Percentiles rank a stretch among this genome's conserved stretches.
Evolutionary conservation across 805 yeast genomes (phyloP).

Genomic region (Saccharomycopsis babjevae): DNA sequence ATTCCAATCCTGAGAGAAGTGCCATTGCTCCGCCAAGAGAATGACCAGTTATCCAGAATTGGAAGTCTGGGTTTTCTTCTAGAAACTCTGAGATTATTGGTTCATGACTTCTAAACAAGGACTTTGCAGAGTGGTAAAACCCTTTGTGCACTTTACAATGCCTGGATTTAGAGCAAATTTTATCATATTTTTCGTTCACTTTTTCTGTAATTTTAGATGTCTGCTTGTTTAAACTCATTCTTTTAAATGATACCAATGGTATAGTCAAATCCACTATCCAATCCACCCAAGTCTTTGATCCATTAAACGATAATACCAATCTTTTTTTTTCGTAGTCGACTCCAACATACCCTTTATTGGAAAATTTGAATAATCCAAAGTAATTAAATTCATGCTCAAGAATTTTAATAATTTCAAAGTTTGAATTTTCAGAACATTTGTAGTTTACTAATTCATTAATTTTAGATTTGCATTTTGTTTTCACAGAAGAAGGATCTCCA

Average conservation of each 20-base stretch:
- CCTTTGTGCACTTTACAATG: constrained; percentile 59
- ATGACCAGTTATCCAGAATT: constrained; percentile 54
- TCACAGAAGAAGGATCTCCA: not conserved
- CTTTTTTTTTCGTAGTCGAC: constrained; percentile 35
- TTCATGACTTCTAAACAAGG: constrained; percentile 32
- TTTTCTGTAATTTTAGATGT: not conserved
- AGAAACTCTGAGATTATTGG: constrained; percentile 27
- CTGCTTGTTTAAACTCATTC: constrained; percentile 22
- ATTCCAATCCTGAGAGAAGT: constrained; percentile 50
- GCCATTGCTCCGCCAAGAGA: constrained; percentile 72
- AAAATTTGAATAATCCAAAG: not conserved
- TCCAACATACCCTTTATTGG: constrained; percentile 36
- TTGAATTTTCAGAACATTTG: not conserved
- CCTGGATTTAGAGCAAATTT: constrained; percentile 27
- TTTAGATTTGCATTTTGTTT: not conserved
- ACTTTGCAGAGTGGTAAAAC: constrained; percentile 37
- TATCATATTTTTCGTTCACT: not conserved
- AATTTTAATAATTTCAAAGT: constrained; percentile 8
- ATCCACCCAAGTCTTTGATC: constrained; percentile 52
- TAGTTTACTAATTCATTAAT: not conserved
- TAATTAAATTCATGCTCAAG: constrained; percentile 4
- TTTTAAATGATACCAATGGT: constrained; percentile 36
- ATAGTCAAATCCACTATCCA: constrained; percentile 52
- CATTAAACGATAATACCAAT: constrained; percentile 48
- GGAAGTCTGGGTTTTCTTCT: constrained; percentile 35